These are phyloP conservation scores for Zalaria sp. DNA, from an alignment of 2,329 filamentous ascomycete genomes.

Conservation along the genomic window DNA sequence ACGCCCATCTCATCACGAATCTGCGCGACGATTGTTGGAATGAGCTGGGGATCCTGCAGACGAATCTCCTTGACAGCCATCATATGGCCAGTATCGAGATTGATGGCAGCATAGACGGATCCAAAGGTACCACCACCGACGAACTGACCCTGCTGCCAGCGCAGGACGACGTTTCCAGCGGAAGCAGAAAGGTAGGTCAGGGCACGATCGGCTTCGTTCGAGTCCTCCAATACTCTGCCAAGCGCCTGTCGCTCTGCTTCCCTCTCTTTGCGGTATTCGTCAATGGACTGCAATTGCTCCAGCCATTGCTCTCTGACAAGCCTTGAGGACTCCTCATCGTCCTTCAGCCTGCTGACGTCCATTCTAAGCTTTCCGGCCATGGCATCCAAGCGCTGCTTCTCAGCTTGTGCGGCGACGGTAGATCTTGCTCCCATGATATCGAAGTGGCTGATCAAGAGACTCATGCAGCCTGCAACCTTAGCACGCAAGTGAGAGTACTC, in stretches of 20 bases:
- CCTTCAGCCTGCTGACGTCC: slow-evolving; percentile 58
- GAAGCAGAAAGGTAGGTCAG: slow-evolving; percentile 87
- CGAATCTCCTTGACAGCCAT: slow-evolving; percentile 99
- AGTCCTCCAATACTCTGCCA: slow-evolving; percentile 82
- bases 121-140: slow-evolving; percentile 95
- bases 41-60: slow-evolving; percentile 88
- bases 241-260: slow-evolving; percentile 77
- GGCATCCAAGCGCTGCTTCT: slow-evolving; percentile 77
- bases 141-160: slow-evolving; percentile 98
- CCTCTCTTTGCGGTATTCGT: slow-evolving; percentile 63
- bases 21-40: slow-evolving; percentile 83
- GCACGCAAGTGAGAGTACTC: slow-evolving; percentile 72
- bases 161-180: slow-evolving; percentile 84
- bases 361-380: slow-evolving; percentile 62
- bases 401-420: slow-evolving; percentile 81
- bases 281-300: slow-evolving; percentile 58
- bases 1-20: slow-evolving; percentile 97
- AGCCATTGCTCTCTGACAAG: slow-evolving; percentile 65
- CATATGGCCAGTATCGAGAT: slow-evolving; percentile 84
- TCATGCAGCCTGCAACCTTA: slow-evolving; percentile 96
- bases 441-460: slow-evolving; percentile 90
- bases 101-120: slow-evolving; percentile 94
- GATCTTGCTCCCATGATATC: slow-evolving; percentile 97
- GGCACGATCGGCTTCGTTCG: slow-evolving; percentile 89
- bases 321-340: slow-evolving; percentile 73